Conservation (phyloP, 441 rosid species). For the Iberis amara region DNA sequence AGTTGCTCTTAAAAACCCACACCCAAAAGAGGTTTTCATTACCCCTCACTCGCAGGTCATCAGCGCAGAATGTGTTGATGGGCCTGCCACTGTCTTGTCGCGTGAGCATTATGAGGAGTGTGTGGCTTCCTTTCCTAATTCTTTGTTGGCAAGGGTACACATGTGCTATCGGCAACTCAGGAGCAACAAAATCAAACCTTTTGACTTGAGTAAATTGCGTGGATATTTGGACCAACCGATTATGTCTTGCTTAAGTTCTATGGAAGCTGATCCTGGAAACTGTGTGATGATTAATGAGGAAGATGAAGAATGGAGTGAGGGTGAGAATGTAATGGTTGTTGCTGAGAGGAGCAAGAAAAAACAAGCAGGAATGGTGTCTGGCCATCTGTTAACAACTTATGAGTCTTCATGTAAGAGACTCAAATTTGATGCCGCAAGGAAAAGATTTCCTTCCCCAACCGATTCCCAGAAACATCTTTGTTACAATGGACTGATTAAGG, state of each 20-base stretch:
- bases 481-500: constrained; percentile 37
- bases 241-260: constrained; percentile 57
- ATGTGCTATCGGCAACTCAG: constrained; percentile 81
- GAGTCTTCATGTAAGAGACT: constrained; percentile 41
- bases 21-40: constrained; percentile 92
- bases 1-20: constrained; percentile 55
- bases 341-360: constrained; percentile 53
- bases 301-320: constrained; percentile 47
- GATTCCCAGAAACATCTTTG: constrained; percentile 43
- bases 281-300: constrained; percentile 47
- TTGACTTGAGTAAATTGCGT: constrained; percentile 41
- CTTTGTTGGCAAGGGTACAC: constrained; percentile 54
- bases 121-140: constrained; percentile 52
- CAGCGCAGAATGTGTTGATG: constrained; percentile 94
- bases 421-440: constrained; percentile 44
- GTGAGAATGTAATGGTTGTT: constrained; percentile 49
- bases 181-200: constrained; percentile 13
- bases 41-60: constrained; percentile 85
- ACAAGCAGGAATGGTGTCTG: constrained; percentile 35
- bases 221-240: constrained; percentile 84
- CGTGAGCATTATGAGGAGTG: constrained; percentile 75
- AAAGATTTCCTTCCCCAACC: constrained; percentile 46
- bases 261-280: constrained; percentile 35
- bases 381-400: constrained; percentile 31
- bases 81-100: constrained; percentile 75